Conservation (phyloP, 345 rosid genomes). For the Eucalyptus curtisii region DNA sequence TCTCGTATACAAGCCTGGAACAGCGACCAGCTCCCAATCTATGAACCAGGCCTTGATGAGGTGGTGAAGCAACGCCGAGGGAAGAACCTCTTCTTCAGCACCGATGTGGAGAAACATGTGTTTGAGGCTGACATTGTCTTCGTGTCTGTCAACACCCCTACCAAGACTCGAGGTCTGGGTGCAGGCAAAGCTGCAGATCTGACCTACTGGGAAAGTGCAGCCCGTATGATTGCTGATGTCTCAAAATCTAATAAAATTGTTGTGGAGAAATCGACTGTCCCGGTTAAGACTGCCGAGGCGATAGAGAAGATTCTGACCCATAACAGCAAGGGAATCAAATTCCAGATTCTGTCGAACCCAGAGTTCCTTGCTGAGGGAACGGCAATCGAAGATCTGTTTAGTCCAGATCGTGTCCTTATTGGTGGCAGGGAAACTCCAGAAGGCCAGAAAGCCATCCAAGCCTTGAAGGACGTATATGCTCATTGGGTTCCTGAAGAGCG, state of each 20-base stretch:
- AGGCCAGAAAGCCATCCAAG: slow-evolving; percentile 64
- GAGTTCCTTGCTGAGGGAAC: slow-evolving; percentile 98
- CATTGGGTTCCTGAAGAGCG: slow-evolving; percentile 82
- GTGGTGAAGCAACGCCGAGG: slow-evolving; percentile 86
- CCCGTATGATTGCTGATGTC: slow-evolving; percentile 92
- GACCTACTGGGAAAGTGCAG: slow-evolving; percentile 98
- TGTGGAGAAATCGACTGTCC: slow-evolving; percentile 96
- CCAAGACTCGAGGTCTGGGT: slow-evolving; percentile 88
- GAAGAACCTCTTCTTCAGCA: slow-evolving; percentile 87
- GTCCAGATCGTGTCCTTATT: slow-evolving; percentile 81
- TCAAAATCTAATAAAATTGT: slow-evolving; percentile 86
- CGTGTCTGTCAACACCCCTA: slow-evolving; percentile 90
- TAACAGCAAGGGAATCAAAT: slow-evolving; percentile 91
- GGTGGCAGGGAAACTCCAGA: slow-evolving; percentile 96
- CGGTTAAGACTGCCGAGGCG: slow-evolving; percentile 91
- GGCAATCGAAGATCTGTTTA: slow-evolving; percentile 59
- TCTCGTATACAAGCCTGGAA: slow-evolving; percentile 83
- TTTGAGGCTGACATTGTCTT: slow-evolving; percentile 83
- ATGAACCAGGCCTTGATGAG: slow-evolving; percentile 89
- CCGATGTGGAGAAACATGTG: slow-evolving; percentile 82
- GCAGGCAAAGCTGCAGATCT: slow-evolving; percentile 97
- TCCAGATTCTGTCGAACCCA: slow-evolving; percentile 90
- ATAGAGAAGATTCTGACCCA: slow-evolving; percentile 90
- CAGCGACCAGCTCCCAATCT: slow-evolving; percentile 84
- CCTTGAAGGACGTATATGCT: slow-evolving; percentile 71